Evolutionary conservation across 129 eudicot species (phyloP).

Genomic region (Pittosporum tobira): DNA sequence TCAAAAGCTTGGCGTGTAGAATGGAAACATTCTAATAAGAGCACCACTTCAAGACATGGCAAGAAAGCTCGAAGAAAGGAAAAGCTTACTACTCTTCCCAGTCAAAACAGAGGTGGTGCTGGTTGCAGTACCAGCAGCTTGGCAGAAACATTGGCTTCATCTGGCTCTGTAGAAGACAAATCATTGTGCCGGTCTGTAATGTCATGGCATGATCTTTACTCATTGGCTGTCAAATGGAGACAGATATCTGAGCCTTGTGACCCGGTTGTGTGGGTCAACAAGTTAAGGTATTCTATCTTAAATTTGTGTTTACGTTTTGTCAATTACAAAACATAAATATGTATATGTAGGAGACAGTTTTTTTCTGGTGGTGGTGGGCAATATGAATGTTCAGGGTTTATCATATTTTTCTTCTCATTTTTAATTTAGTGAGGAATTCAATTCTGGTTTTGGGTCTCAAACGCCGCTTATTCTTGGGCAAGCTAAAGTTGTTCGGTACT

Average conservation of each 20-base stretch:
- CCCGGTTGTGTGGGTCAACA: slow-evolving; percentile 92
- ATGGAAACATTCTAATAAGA: slow-evolving; percentile 69
- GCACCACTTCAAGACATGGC: slow-evolving; percentile 46
- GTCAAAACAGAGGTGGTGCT: slow-evolving; percentile 76
- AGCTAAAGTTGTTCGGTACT: slow-evolving; percentile 82
- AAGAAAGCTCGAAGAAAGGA: slow-evolving; percentile 71
- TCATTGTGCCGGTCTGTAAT: slow-evolving; percentile 52
- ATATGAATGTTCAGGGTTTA: background rate
- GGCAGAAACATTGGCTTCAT: slow-evolving; percentile 50
- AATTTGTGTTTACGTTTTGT: background rate
- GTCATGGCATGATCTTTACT: slow-evolving; percentile 87
- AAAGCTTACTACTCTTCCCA: slow-evolving; percentile 38
- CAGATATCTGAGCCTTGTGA: slow-evolving; percentile 99
- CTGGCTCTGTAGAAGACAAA: slow-evolving; percentile 49
- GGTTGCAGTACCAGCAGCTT: slow-evolving; percentile 76
- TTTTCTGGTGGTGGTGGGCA: background rate
- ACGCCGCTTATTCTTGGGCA: slow-evolving; percentile 91
- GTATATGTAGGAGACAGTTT: background rate
- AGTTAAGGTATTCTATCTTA: slow-evolving; percentile 51
- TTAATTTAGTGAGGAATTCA: slow-evolving; percentile 74
- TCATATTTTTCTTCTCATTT: background rate
- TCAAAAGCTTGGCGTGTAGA: slow-evolving; percentile 87
- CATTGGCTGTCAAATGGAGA: slow-evolving; percentile 91
- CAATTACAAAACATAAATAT: background rate
- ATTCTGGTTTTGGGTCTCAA: slow-evolving; percentile 91